Percentiles rank a stretch among this genome's conserved stretches.
Evolutionary conservation across 2,329 filamentous ascomycete species (phyloP).

Genomic region (Cryphonectria parasitica): DNA sequence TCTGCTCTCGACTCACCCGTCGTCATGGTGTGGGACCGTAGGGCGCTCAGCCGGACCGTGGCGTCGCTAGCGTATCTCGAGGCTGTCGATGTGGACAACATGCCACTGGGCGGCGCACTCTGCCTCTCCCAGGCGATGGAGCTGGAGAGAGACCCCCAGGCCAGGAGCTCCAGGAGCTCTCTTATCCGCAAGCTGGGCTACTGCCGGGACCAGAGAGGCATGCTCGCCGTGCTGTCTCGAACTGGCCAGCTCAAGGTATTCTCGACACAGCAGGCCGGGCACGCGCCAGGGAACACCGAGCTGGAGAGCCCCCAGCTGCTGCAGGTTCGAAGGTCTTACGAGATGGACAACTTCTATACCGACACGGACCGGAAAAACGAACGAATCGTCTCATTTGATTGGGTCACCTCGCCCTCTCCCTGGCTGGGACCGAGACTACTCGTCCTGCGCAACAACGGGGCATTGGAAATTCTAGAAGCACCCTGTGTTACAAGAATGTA

Average conservation of each 20-base stretch:
- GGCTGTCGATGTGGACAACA: conserved; percentile 62
- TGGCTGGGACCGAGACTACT: conserved; percentile 61
- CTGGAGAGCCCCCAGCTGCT: conserved; percentile 60
- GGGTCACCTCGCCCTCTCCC: conserved; percentile 63
- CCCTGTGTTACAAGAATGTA: conserved; percentile 62
- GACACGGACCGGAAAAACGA: conserved; percentile 58
- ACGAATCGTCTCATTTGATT: conserved; percentile 70
- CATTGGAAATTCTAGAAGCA: conserved; percentile 65
- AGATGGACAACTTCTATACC: conserved; percentile 63
- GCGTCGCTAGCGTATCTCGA: conserved; percentile 60
- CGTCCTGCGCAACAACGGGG: conserved; percentile 62
- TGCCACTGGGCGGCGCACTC: conserved; percentile 66
- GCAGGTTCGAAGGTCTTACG: conserved; percentile 62
- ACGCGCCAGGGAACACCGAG: conserved; percentile 44
- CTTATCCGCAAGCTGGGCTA: conserved; percentile 66
- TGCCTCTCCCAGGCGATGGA: conserved; percentile 62
- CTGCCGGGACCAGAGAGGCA: conserved; percentile 63
- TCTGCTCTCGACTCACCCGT: conserved; percentile 75
- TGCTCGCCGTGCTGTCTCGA: conserved; percentile 64
- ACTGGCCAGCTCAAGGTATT: conserved; percentile 67
- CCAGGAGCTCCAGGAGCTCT: conserved; percentile 57
- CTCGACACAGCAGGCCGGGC: conserved; percentile 58
- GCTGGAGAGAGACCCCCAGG: conserved; percentile 52
- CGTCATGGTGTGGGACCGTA: conserved; percentile 78
- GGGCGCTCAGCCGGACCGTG: conserved; percentile 57